phyloP scores from a whole-genome alignment of 108 stramenopile genomes.

The Schizochytrium sp. region DNA sequence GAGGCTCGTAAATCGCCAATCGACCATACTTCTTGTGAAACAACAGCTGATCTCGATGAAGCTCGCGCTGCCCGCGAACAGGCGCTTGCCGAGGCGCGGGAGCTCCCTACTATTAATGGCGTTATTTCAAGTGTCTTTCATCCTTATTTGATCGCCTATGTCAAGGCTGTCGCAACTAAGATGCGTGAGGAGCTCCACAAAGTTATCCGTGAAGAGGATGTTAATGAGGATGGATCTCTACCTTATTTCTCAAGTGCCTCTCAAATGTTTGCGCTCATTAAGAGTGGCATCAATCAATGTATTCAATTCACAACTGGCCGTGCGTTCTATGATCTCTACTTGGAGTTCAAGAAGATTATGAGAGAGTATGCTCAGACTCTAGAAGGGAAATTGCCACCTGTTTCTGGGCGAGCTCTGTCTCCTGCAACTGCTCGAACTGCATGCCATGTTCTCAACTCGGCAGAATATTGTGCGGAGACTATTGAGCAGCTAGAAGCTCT shows the following conservation, averaged over 20 bases:
- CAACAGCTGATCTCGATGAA: slow-evolving; percentile 64
- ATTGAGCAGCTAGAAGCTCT: slow-evolving; percentile 92
- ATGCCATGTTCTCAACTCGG: slow-evolving; percentile 94
- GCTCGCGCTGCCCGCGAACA: slow-evolving; percentile 64
- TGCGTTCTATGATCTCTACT: slow-evolving; percentile 89
- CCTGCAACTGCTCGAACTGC: slow-evolving; percentile 67
- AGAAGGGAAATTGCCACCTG: slow-evolving; percentile 76
- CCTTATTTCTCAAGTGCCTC: slow-evolving; percentile 93
- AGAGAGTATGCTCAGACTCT: slow-evolving; percentile 86
- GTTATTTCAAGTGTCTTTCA: slow-evolving; percentile 82
- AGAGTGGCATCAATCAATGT: slow-evolving; percentile 90
- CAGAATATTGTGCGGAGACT: slow-evolving; percentile 97
- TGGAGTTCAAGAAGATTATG: slow-evolving; percentile 87
- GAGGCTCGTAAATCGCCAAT: not conserved
- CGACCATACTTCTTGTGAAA: slow-evolving; percentile 34
- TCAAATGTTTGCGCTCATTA: slow-evolving; percentile 94
- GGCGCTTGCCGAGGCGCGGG: not conserved
- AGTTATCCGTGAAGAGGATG: slow-evolving; percentile 81
- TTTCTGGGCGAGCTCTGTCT: not conserved
- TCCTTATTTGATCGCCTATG: slow-evolving; percentile 95
- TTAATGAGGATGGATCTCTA: slow-evolving; percentile 89
- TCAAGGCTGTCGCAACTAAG: slow-evolving; percentile 87
- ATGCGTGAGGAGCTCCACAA: slow-evolving; percentile 87
- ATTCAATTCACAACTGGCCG: slow-evolving; percentile 93
- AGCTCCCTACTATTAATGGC: slow-evolving; percentile 81